Percentiles rank a stretch among this genome's conserved stretches.
Evolutionary conservation across 768 basidiomycete genomes (phyloP).

Genomic region (Chlorophyllum brunneum): DNA sequence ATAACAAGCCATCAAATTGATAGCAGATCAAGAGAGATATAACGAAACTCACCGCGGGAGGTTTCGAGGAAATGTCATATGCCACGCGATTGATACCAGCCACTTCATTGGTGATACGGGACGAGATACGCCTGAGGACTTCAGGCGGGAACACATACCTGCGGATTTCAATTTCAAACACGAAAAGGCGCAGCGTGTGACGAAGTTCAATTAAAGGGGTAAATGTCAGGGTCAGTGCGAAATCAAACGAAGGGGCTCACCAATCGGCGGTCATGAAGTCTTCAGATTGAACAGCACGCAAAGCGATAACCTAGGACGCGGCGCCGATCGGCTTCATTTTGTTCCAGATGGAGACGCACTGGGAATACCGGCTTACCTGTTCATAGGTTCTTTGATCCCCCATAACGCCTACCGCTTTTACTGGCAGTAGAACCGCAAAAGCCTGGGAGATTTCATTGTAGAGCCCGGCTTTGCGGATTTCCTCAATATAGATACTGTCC

Average conservation of each 20-base stretch:
- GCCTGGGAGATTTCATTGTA: conserved; percentile 96
- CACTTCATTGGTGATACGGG: conserved; percentile 97
- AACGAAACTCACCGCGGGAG: conserved; percentile 68
- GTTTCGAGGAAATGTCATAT: conserved; percentile 96
- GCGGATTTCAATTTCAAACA: conserved; percentile 10
- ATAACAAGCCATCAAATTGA: conserved; percentile 14
- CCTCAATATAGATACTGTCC: conserved; percentile 95
- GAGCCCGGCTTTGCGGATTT: conserved; percentile 88
- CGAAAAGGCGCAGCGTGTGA: conserved; percentile 13
- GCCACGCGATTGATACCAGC: conserved; percentile 94
- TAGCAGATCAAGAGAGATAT: conserved; percentile 4
- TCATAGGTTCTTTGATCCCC: conserved; percentile 96
- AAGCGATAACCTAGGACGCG: conserved; percentile 70
- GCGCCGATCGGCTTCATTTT: conserved; percentile 4
- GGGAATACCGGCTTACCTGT: conserved; percentile 47
- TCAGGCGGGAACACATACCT: conserved; percentile 96
- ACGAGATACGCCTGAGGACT: conserved; percentile 87
- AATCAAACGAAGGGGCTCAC: conserved; percentile 37
- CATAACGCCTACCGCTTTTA: conserved; percentile 97
- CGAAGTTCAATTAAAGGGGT: neutral
- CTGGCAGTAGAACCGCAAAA: conserved; percentile 92
- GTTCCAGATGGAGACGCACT: neutral
- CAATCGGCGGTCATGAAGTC: conserved; percentile 99
- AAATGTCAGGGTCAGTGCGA: neutral
- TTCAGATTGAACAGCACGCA: conserved; percentile 95